Conservation (phyloP, 495 filamentous ascomycete genomes). For the Alectoria sarmentosa region DNA sequence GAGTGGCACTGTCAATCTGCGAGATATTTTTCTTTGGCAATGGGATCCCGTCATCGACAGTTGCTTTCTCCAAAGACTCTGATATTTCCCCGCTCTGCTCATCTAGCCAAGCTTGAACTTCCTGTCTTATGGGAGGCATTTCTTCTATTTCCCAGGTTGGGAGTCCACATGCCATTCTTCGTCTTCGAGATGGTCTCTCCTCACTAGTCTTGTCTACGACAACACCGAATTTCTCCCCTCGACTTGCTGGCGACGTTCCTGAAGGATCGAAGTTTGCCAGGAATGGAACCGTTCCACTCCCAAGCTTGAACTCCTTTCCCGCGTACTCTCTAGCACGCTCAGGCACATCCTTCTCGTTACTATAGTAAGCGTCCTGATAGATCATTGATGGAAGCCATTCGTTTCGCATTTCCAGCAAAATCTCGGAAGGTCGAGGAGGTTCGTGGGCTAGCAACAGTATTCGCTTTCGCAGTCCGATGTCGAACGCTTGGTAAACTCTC, state of each 20-base stretch:
- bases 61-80: not conserved
- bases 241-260: constrained; percentile 48
- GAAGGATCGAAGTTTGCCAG: constrained; percentile 71
- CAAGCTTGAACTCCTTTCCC: constrained; percentile 76
- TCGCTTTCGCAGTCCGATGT: not conserved
- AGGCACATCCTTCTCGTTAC: constrained; percentile 80
- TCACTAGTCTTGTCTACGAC: constrained; percentile 44
- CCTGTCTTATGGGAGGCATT: constrained; percentile 60
- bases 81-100: constrained; percentile 19
- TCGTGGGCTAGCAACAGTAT: not conserved
- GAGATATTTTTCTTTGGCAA: constrained; percentile 47
- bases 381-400: constrained; percentile 48
- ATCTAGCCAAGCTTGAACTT: constrained; percentile 64
- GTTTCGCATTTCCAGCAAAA: constrained; percentile 30
- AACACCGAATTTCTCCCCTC: constrained; percentile 43
- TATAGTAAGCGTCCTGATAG: constrained; percentile 84
- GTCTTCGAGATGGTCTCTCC: constrained; percentile 40
- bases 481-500: constrained; percentile 15
- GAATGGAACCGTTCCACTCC: constrained; percentile 65
- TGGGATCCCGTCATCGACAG: not conserved
- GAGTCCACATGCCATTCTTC: constrained; percentile 44
- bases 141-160: constrained; percentile 58
- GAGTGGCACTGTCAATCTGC: constrained; percentile 86
- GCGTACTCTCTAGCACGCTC: constrained; percentile 74
- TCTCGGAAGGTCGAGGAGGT: constrained; percentile 20